Evolutionary conservation across 176 grass and related monocot genomes (phyloP).

Genomic region (Cocos nucifera): DNA sequence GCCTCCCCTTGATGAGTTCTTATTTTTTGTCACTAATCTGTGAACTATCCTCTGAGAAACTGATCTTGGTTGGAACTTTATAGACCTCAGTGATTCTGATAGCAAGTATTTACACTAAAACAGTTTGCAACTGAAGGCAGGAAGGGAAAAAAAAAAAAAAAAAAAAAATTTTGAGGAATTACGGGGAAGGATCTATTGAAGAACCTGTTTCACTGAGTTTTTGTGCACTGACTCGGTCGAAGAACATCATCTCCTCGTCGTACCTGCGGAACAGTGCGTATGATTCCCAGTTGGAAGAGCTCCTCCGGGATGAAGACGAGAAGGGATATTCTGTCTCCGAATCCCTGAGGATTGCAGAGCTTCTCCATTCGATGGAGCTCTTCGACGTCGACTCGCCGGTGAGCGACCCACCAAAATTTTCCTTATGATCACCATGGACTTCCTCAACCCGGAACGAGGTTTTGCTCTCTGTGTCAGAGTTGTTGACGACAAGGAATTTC

Average conservation of each 20-base stretch:
- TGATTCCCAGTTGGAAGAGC: constrained; percentile 85
- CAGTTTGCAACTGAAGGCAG: no score
- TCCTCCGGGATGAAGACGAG: constrained; percentile 87
- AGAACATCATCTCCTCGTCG: constrained; percentile 94
- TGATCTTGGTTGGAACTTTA: constrained; percentile 64
- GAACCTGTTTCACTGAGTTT: constrained; percentile 92
- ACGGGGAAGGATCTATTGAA: no score
- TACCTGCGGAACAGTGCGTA: constrained; percentile 83
- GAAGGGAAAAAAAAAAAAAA: no score
- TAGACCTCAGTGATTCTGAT: constrained; percentile 78
- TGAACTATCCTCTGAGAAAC: constrained; percentile 63
- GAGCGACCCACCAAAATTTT: constrained; percentile 28
- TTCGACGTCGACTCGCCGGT: constrained; percentile 94
- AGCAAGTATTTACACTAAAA: background rate
- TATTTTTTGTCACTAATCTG: constrained; percentile 39
- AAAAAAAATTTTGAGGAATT: no score
- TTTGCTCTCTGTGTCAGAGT: no score
- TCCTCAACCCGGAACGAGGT: constrained; percentile 8
- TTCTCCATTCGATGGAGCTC: constrained; percentile 89
- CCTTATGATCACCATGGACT: constrained; percentile 1
- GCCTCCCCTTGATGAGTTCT: constrained; percentile 18
- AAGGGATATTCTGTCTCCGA: constrained; percentile 84
- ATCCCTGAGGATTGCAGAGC: constrained; percentile 71
- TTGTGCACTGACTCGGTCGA: constrained; percentile 70
- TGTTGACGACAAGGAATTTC: no score